phyloP scores from a whole-genome alignment of 371 early-diverging fungal genomes.

The Cokeromyces recurvatus region DNA sequence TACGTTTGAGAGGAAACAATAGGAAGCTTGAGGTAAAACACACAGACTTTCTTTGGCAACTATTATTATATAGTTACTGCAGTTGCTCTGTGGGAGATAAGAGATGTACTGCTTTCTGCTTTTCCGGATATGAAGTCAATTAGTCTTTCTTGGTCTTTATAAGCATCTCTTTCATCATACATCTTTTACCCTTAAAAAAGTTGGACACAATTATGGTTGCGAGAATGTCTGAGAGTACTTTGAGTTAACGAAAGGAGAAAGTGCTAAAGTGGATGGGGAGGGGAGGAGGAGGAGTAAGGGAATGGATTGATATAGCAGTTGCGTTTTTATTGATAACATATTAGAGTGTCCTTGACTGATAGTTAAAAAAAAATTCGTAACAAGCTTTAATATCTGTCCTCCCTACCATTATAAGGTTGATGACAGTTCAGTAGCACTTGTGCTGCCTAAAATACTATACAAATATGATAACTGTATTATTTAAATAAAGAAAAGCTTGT shows the following conservation, averaged over 20 bases:
- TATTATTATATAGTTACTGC: not conserved
- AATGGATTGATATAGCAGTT: constrained; percentile 5
- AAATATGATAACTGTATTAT: too few relatives aligned
- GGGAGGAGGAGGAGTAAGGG: too few relatives aligned
- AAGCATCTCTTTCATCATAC: not conserved
- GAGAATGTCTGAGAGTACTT: not conserved
- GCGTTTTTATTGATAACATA: constrained; percentile 11
- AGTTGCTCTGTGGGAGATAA: constrained; percentile 7
- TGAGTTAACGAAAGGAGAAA: not conserved
- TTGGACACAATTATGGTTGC: not conserved
- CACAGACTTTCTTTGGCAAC: constrained; percentile 2
- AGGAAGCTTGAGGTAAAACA: constrained; percentile 3
- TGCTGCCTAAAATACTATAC: too few relatives aligned
- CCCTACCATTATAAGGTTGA: too few relatives aligned
- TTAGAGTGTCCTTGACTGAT: too few relatives aligned
- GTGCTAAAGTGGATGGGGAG: constrained; percentile 6
- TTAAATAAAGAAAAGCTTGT: too few relatives aligned
- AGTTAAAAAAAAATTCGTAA: constrained; percentile 4
- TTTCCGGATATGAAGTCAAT: constrained; percentile 7
- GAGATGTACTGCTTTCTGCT: not conserved
- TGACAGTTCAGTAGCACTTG: too few relatives aligned
- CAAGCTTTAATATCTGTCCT: too few relatives aligned
- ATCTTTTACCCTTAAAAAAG: constrained; percentile 1
- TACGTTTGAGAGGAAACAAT: not conserved
- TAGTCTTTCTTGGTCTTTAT: constrained; percentile 2